Conservation (phyloP, 371 early-diverging fungal genomes). For the Actinomucor elegans region DNA sequence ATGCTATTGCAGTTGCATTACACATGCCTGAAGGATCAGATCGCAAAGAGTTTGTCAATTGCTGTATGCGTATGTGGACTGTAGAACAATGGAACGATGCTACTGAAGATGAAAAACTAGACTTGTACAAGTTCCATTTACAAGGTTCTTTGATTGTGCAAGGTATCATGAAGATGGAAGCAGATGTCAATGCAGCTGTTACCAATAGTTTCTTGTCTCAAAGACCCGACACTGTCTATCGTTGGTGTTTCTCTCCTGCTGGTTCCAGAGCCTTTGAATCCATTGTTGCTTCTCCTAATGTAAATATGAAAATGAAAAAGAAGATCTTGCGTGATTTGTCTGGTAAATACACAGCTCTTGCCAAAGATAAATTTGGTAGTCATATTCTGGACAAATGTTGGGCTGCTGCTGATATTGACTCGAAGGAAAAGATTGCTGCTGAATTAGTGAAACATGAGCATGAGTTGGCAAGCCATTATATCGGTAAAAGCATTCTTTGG, state of each 20-base stretch:
- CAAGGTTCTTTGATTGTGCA: conserved; percentile 78
- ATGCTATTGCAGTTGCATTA: conserved; percentile 56
- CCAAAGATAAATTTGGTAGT: conserved; percentile 76
- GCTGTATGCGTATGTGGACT: conserved; percentile 63
- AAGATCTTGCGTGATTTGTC: conserved; percentile 61
- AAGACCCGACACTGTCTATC: conserved; percentile 43
- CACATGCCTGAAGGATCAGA: conserved; percentile 49
- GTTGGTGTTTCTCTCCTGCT: conserved; percentile 68
- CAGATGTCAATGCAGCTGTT: conserved; percentile 57
- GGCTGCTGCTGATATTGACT: conserved; percentile 72
- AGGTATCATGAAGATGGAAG: conserved; percentile 64
- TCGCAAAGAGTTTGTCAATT: conserved; percentile 57
- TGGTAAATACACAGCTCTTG: conserved; percentile 59
- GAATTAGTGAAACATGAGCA: conserved; percentile 64
- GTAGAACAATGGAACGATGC: conserved; percentile 43
- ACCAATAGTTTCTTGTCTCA: conserved; percentile 67
- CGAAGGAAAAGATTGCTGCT: conserved; percentile 67
- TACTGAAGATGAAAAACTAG: conserved; percentile 35
- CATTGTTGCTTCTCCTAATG: conserved; percentile 56
- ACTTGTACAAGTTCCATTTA: conserved; percentile 55
- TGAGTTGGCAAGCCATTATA: conserved; percentile 59
- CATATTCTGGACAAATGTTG: conserved; percentile 80
- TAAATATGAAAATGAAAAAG: conserved; percentile 64
- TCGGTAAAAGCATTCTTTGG: conserved; percentile 75
- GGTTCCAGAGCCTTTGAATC: conserved; percentile 78